phyloP scores from a whole-genome alignment of 371 early-diverging fungal genomes.

The Amoeboaphelidium protococcarum region DNA sequence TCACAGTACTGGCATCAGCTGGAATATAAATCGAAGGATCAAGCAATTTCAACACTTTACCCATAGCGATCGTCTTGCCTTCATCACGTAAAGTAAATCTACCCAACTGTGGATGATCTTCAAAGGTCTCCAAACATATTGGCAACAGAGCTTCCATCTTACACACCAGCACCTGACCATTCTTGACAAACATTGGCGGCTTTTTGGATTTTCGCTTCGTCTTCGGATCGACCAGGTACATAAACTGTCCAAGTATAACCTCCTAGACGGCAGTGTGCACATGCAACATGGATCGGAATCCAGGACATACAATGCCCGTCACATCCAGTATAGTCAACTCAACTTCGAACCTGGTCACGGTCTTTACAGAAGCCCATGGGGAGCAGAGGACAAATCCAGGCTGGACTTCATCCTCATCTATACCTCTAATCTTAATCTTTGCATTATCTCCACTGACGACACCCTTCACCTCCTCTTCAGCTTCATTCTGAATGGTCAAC shows the following conservation, averaged over 20 bases:
- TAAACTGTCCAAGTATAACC: conserved; percentile 38
- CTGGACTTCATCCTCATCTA: conserved; percentile 75
- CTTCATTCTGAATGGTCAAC: conserved; percentile 41
- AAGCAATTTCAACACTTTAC: conserved; percentile 59
- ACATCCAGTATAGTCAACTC: conserved; percentile 66
- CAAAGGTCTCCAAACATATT: conserved; percentile 64
- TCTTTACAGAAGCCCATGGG: conserved; percentile 42
- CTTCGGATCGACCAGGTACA: conserved; percentile 59
- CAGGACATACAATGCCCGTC: conserved; percentile 82
- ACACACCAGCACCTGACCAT: conserved; percentile 54
- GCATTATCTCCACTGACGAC: conserved; percentile 80
- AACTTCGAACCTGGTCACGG: conserved; percentile 50
- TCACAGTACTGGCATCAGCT: no score
- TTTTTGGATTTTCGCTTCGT: conserved; percentile 40
- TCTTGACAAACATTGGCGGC: conserved; percentile 76
- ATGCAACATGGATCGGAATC: conserved; percentile 32
- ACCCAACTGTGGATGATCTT: conserved; percentile 70
- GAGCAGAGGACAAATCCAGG: conserved; percentile 67
- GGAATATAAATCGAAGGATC: no score
- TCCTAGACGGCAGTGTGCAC: conserved; percentile 69
- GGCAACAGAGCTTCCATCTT: conserved; percentile 36
- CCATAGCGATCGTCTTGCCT: conserved; percentile 82
- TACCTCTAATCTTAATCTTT: conserved; percentile 54
- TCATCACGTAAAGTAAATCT: conserved; percentile 90
- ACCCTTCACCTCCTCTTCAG: conserved; percentile 47